Conservation (phyloP, 345 rosid genomes). For the Eucalyptus urophylla region DNA sequence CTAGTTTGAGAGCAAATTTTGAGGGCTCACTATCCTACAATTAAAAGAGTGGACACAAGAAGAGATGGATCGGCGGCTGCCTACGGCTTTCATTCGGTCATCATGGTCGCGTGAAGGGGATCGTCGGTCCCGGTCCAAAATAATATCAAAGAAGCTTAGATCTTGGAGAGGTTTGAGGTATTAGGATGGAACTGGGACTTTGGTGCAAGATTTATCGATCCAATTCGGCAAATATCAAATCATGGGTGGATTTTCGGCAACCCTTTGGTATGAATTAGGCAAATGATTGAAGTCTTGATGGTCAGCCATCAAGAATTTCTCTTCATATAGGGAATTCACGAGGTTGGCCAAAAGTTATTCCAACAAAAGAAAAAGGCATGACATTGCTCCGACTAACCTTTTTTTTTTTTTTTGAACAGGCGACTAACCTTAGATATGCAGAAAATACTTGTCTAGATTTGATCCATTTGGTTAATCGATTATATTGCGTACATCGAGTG, state of each 20-base stretch:
- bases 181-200: background rate
- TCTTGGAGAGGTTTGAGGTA: background rate
- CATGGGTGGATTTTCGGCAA: background rate
- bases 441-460: background rate
- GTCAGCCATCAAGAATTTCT: background rate
- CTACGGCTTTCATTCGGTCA: background rate
- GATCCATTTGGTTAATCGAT: background rate
- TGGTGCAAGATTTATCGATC: background rate
- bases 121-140: background rate
- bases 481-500: rapidly evolving
- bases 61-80: background rate
- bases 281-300: background rate
- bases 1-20: background rate
- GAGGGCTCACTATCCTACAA: background rate
- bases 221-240: background rate
- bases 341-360: background rate
- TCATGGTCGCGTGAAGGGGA: background rate
- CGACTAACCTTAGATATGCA: background rate
- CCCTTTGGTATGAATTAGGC: background rate
- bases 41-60: background rate
- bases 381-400: background rate
- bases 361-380: background rate
- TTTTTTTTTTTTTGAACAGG: no score
- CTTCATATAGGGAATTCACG: background rate
- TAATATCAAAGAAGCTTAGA: background rate